Evolutionary conservation across 2,329 filamentous ascomycete species (phyloP).

Genomic region (Fusarium chuoi): DNA sequence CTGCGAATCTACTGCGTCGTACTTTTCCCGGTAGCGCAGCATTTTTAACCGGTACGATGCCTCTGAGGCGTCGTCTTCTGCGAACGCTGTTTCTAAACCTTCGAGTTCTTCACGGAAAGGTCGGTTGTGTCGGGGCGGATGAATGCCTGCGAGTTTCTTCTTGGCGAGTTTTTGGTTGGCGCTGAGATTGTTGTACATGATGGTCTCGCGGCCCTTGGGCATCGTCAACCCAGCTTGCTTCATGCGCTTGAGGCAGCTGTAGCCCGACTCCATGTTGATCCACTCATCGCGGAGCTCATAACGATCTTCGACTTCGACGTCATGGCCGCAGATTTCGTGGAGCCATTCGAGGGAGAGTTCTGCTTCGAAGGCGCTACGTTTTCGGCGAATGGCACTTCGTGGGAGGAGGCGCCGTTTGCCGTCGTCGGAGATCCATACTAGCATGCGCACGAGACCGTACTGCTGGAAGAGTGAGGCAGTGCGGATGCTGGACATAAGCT

Average conservation of each 20-base stretch:
- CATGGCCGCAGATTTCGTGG: conserved; percentile 64
- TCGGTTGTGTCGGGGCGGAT: conserved; percentile 49
- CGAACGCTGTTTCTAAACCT: conserved; percentile 48
- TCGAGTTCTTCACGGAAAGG: conserved; percentile 56
- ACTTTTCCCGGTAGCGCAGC: conserved; percentile 45
- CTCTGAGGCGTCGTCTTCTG: neutral
- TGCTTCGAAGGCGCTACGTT: conserved; percentile 66
- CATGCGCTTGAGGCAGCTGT: conserved; percentile 59
- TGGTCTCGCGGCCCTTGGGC: conserved; percentile 57
- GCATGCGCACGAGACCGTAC: conserved; percentile 82
- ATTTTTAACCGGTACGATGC: conserved; percentile 38
- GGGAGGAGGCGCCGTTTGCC: conserved; percentile 72
- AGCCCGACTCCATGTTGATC: conserved; percentile 60
- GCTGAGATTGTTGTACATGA: conserved; percentile 39
- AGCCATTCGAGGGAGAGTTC: conserved; percentile 71
- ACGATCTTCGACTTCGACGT: conserved; percentile 45
- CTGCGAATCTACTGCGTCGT: conserved; percentile 30
- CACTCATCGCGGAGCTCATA: conserved; percentile 55
- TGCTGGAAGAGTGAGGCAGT: conserved; percentile 71
- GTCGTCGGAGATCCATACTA: conserved; percentile 75
- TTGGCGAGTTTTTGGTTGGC: conserved; percentile 38
- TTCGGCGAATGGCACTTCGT: conserved; percentile 63
- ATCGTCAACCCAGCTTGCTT: conserved; percentile 51
- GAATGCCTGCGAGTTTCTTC: conserved; percentile 45
- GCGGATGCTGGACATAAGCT: conserved; percentile 69